Evolutionary conservation across 805 yeast species (phyloP).

Genomic region (Cyberlindnera maritima): DNA sequence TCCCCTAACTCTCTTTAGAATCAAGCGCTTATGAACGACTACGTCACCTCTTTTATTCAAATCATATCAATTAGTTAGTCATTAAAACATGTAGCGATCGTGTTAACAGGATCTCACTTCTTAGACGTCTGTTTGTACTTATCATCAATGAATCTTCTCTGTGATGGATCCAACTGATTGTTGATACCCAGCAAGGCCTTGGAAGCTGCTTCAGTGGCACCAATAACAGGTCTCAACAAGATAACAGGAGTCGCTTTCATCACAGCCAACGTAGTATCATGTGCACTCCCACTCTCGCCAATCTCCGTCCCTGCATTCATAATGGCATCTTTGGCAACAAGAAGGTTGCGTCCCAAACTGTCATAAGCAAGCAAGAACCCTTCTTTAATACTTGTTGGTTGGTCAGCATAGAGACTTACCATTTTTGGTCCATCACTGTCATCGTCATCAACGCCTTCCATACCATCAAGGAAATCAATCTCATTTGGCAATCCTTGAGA

Average conservation of each 20-base stretch:
- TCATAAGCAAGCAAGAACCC: conserved; percentile 76
- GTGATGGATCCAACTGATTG: conserved; percentile 71
- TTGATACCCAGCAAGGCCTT: conserved; percentile 80
- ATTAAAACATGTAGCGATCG: background rate
- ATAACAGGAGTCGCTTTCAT: conserved; percentile 80
- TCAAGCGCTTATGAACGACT: background rate
- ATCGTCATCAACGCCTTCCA: conserved; percentile 16
- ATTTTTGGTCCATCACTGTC: conserved; percentile 34
- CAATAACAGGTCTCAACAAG: conserved; percentile 80
- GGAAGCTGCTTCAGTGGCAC: conserved; percentile 87
- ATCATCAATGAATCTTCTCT: conserved; percentile 56
- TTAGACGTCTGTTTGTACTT: conserved; percentile 47
- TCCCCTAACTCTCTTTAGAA: no score
- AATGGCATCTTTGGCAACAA: conserved; percentile 63
- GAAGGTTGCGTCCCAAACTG: conserved; percentile 66
- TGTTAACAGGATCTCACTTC: conserved; percentile 6
- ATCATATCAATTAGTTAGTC: conserved; percentile 1
- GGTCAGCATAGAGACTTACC: conserved; percentile 79
- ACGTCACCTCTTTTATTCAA: background rate
- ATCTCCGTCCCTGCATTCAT: conserved; percentile 58
- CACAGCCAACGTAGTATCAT: conserved; percentile 63
- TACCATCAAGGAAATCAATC: conserved; percentile 20
- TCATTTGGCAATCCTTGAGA: background rate
- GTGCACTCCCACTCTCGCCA: conserved; percentile 61
- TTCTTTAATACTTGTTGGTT: conserved; percentile 66